Evolutionary conservation across 768 basidiomycete genomes (phyloP).

Genomic region (Arthromyces matolae): DNA sequence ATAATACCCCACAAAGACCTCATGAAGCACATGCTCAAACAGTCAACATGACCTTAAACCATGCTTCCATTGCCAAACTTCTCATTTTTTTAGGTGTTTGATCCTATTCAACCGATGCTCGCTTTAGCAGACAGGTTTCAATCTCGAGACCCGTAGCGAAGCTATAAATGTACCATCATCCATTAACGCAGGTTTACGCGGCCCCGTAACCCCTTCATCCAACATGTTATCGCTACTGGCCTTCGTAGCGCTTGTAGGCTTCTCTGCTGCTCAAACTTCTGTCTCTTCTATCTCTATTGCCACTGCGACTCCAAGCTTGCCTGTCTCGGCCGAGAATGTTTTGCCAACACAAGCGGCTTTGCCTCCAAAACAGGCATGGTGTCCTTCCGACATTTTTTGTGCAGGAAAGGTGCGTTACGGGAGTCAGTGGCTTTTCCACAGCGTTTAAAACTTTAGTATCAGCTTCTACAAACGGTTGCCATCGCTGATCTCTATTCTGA

Average conservation of each 20-base stretch:
- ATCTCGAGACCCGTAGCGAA: constrained; percentile 2
- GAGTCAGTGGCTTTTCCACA: not conserved
- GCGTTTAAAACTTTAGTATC: constrained; percentile 2
- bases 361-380: constrained; percentile 76
- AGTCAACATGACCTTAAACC: not conserved
- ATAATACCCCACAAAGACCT: not conserved
- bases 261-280: constrained; percentile 21
- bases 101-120: constrained; percentile 11
- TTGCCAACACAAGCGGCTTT: constrained; percentile 63
- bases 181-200: not conserved
- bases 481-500: constrained; percentile 72
- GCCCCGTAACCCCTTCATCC: not conserved
- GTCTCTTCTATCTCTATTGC: constrained; percentile 36
- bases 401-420: constrained; percentile 57
- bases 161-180: too few relatives aligned
- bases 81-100: not conserved
- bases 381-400: constrained; percentile 73
- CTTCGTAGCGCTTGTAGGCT: constrained; percentile 11
- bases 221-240: constrained; percentile 24
- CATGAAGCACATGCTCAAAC: not conserved
- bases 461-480: constrained; percentile 86
- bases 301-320: constrained; percentile 64
- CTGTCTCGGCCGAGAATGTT: constrained; percentile 45
- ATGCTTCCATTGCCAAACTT: not conserved
- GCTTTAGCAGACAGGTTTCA: not conserved